Evolutionary conservation across 371 early-diverging fungal genomes (phyloP), one percentile per base, ranked within the genome.

Genomic region (Actinomortierella ambigua): DNA sequence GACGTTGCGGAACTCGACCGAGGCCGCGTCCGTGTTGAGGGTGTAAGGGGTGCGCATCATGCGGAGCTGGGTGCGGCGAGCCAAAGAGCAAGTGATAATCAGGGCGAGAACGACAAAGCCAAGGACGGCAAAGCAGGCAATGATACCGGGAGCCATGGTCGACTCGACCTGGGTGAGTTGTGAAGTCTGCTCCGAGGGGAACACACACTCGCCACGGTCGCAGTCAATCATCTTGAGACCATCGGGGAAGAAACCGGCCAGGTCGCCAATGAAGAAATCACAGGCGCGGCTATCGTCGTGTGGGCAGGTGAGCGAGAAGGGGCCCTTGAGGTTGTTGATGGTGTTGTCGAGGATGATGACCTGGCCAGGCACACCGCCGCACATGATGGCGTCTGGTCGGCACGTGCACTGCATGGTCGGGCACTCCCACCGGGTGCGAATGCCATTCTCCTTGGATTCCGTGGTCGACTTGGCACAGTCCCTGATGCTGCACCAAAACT

Each of bases 1-100:
- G 18, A 73, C 67, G 50, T 73, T 73, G 46, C 64, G 67, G 58
- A 73, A 73, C 52, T 73, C 75, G 44, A 73, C 67, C 23, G 75
- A 73, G 0, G 75, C 75, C 4, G 75, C 75, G 23, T 73, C 67
- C 17, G 61, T 63, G 52, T 73, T 61, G 42, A 57, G 47, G 13
- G 57, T 57, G 27, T 59, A 65, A 8, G 66, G 66, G 0, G 61
- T 51, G 26, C 67, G 59, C 3, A 63, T 63, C 46, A 73, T 66
- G 34, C 59, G 23, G 17, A 66, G 14, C 48, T 73, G 75, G n/a
- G 51, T 59, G 24, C 61, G 59, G 51, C 49, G 54, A 17, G 73
- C 73, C 23, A 71, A 40, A 1, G 63, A 49, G 50, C 73, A 71
- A 27, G 50, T 40, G 27, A 67, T 51, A 20, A 73, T 52, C 48